A percentile compares a stretch with the other conserved stretches of the same genome.
Conservation (phyloP, 2,329 filamentous ascomycete species). For the Colletotrichum caudatum region DNA sequence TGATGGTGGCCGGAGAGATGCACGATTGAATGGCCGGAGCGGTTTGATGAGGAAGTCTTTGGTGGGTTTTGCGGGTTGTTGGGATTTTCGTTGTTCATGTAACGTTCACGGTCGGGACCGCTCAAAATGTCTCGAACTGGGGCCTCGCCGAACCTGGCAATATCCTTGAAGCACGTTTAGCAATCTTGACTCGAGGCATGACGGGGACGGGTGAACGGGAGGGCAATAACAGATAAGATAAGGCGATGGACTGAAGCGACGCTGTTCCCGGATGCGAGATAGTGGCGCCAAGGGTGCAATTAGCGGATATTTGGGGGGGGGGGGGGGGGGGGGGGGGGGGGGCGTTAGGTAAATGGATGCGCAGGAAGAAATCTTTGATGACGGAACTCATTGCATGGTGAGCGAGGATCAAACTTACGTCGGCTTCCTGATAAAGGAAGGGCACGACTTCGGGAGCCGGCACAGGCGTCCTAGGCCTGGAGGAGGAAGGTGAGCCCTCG, state of each 20-base stretch:
- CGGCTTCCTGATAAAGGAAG: slow-evolving; percentile 92
- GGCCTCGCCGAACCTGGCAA: slow-evolving; percentile 81
- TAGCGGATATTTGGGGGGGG: slow-evolving; percentile 30
- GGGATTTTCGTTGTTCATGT: slow-evolving; percentile 60
- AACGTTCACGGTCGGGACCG: slow-evolving; percentile 77
- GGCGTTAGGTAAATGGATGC: slow-evolving; percentile 45
- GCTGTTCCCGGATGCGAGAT: slow-evolving; percentile 39
- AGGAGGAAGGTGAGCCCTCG: slow-evolving; percentile 80
- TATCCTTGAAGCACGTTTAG: slow-evolving; percentile 65
- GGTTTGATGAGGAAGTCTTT: slow-evolving; percentile 73
- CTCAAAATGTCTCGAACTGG: slow-evolving; percentile 78
- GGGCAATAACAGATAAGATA: slow-evolving; percentile 41
- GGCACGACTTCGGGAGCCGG: slow-evolving; percentile 94
- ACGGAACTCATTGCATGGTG: slow-evolving; percentile 19
- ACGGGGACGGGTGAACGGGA: slow-evolving; percentile 24
- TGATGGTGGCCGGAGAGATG: slow-evolving; percentile 74
- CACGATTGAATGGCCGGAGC: slow-evolving; percentile 70
- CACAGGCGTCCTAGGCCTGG: slow-evolving; percentile 84
- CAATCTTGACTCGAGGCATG: slow-evolving; percentile 37
- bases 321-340: slow-evolving; percentile 39
- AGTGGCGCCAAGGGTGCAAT: slow-evolving; percentile 34
- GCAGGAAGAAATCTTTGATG: slow-evolving; percentile 17
- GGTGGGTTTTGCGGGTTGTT: slow-evolving; percentile 61
- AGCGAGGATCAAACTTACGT: slow-evolving; percentile 65
- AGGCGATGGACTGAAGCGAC: slow-evolving; percentile 32